Conservation (phyloP, 2,329 filamentous ascomycete species). For the Xylaria sp. region DNA sequence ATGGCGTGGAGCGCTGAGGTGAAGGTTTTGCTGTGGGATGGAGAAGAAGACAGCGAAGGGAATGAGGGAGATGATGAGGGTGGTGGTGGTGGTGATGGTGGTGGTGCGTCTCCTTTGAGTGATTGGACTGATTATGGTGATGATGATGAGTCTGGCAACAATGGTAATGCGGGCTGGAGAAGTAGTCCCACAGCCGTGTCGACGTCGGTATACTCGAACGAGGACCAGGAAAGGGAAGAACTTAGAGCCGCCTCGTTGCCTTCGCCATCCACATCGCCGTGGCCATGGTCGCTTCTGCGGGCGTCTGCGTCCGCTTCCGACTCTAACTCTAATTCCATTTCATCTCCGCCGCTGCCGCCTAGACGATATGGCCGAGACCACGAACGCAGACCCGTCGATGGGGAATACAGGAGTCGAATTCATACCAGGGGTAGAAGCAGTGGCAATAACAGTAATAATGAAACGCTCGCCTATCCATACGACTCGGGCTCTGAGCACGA, state of each 20-base stretch:
- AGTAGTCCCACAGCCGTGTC: not conserved
- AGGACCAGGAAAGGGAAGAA: no score
- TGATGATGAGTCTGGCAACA: no score
- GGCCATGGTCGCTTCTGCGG: no score
- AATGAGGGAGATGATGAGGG: not conserved
- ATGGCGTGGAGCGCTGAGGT: conserved; percentile 27
- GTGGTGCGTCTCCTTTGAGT: no score
- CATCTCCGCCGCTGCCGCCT: not conserved
- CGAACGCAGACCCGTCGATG: not conserved
- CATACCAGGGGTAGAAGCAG: no score
- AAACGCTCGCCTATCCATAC: not conserved
- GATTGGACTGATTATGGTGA: not conserved
- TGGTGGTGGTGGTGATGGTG: no score
- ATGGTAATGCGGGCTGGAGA: not conserved
- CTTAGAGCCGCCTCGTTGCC: no score
- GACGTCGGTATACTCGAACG: no score
- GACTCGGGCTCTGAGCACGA: conserved; percentile 4
- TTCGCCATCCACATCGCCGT: no score
- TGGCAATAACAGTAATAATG: not conserved
- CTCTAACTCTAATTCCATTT: not conserved
- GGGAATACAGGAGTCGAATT: no score
- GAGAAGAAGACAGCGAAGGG: not conserved
- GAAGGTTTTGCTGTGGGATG: conserved; percentile 32
- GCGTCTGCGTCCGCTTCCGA: no score
- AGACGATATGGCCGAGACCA: not conserved